Evolutionary conservation across 495 filamentous ascomycete genomes (phyloP), one percentile per base, ranked within the genome.

Genomic region (Penicillium turbatum): DNA sequence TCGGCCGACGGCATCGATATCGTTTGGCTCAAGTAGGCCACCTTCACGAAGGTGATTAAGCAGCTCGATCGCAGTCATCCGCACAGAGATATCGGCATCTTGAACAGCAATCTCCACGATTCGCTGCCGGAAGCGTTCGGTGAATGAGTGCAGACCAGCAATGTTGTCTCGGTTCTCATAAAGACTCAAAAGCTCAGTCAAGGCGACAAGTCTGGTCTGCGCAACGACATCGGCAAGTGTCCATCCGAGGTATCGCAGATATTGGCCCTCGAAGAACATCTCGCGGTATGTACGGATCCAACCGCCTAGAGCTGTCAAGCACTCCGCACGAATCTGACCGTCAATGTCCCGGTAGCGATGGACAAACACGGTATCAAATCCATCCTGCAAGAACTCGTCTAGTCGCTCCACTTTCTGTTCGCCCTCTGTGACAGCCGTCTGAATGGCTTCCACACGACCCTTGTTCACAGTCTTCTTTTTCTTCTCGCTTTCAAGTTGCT

Each of bases 281-380:
- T 91, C 87, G 6, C 90, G 87, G 34, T 93, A 83, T 13, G 78
- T 82, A 56, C 81, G 79, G 60, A 97, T 90, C 93, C 93, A 98
- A 29, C 82, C 78, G 34, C 90, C 89, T 19, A 98, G 77, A 7
- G 89, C 89, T 46, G 84, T 80, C 39, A 95, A 81, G 62, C 90
- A 95, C 54, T 95, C 90, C 2, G 83, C 80, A 32, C 93, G 82
- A 47, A 98, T 95, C 54, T 77, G 86, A 1, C 88, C 80, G 67
- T 98, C 93, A 17, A 97, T 81, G 57, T 98, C 93, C 31, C 93
- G 89, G 67, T 97, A 97, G 24, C 93, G 87, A 67, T 97, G 91
- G 27, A 96, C 84, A 59, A 93, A 98, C 26, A 97, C 83, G 9
- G 88, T 86, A 51, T 96, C 87, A 56, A 97, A 91, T 48, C 88